Conservation (phyloP, 139 green algal genomes). For the Astrephomene gubernaculifera region DNA sequence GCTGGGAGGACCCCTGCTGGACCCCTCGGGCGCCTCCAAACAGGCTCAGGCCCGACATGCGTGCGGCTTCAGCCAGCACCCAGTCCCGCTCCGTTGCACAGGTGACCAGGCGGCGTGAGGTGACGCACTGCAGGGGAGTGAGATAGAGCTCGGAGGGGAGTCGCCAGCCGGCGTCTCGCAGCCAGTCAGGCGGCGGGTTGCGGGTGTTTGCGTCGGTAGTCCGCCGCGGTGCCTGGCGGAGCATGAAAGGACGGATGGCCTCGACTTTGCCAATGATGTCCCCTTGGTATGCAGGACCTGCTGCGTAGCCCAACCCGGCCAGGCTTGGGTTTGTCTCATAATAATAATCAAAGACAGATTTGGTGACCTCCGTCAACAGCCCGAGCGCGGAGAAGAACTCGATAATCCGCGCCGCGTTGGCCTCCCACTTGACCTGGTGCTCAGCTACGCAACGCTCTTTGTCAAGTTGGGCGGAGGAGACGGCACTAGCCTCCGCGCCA, state of each 20-base stretch:
- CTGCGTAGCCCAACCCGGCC: too few species aligned
- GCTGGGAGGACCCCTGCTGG: too few species aligned
- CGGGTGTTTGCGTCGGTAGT: too few species aligned
- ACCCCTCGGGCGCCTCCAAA: not conserved
- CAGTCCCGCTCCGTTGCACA: not conserved
- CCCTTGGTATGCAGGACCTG: too few species aligned
- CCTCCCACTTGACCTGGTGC: conserved; percentile 43
- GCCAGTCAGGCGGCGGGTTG: not conserved
- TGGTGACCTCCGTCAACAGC: conserved; percentile 24
- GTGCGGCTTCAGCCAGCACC: conserved; percentile 12
- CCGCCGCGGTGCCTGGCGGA: too few species aligned
- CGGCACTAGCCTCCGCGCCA: not conserved
- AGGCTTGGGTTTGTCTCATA: too few species aligned
- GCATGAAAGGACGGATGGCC: too few species aligned
- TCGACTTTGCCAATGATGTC: too few species aligned
- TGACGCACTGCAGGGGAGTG: conserved; percentile 26
- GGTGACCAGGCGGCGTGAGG: conserved; percentile 34
- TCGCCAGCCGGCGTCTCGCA: not conserved
- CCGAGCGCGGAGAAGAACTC: conserved; percentile 52
- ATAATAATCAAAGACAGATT: not conserved
- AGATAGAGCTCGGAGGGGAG: not conserved
- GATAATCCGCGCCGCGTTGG: conserved; percentile 24
- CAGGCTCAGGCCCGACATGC: conserved; percentile 4
- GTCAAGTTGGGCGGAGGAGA: not conserved
- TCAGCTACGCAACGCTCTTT: conserved; percentile 5